Conservation (phyloP, 495 filamentous ascomycete genomes). For the Emericellopsis terricola region DNA sequence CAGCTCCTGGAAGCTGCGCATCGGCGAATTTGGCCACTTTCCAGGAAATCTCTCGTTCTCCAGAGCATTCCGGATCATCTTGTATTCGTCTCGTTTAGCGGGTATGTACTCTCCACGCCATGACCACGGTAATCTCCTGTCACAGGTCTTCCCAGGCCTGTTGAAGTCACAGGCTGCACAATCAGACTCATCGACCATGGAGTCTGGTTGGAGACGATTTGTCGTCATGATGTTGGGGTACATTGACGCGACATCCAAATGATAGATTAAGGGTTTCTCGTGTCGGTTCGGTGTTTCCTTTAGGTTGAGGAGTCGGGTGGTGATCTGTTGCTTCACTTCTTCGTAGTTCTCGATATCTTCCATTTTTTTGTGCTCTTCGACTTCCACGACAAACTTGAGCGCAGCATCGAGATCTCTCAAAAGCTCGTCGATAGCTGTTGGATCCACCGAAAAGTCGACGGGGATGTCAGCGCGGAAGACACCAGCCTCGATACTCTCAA, state of each 20-base stretch:
- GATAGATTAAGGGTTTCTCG: slow-evolving; percentile 87
- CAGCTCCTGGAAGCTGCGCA: slow-evolving; percentile 66
- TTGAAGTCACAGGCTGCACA: slow-evolving; percentile 99
- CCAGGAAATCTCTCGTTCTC: slow-evolving; percentile 84
- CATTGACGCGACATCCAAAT: slow-evolving; percentile 97
- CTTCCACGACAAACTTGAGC: slow-evolving; percentile 74
- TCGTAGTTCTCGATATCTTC: slow-evolving; percentile 88
- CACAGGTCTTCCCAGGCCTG: slow-evolving; percentile 89
- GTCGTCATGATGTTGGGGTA: slow-evolving; percentile 99
- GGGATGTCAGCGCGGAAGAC: slow-evolving; percentile 95
- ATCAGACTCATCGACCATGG: slow-evolving; percentile 90
- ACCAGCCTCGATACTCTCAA: slow-evolving; percentile 97
- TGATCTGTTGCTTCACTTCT: slow-evolving; percentile 76
- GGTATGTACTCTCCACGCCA: slow-evolving; percentile 98
- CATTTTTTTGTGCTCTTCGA: slow-evolving; percentile 88
- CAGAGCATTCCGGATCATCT: slow-evolving; percentile 91
- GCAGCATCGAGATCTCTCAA: slow-evolving; percentile 77
- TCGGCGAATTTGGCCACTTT: slow-evolving; percentile 45
- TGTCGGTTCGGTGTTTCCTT: slow-evolving; percentile 64
- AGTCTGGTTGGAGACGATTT: slow-evolving; percentile 92
- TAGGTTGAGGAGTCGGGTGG: slow-evolving; percentile 48
- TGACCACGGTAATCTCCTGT: slow-evolving; percentile 86
- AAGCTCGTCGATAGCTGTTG: slow-evolving; percentile 75
- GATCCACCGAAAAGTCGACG: slow-evolving; percentile 76
- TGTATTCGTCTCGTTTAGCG: slow-evolving; percentile 93